A percentile compares a stretch with the other conserved stretches of the same genome.
phyloP scores from a whole-genome alignment of 352 stramenopile species.

The Nothophytophthora sp. region DNA sequence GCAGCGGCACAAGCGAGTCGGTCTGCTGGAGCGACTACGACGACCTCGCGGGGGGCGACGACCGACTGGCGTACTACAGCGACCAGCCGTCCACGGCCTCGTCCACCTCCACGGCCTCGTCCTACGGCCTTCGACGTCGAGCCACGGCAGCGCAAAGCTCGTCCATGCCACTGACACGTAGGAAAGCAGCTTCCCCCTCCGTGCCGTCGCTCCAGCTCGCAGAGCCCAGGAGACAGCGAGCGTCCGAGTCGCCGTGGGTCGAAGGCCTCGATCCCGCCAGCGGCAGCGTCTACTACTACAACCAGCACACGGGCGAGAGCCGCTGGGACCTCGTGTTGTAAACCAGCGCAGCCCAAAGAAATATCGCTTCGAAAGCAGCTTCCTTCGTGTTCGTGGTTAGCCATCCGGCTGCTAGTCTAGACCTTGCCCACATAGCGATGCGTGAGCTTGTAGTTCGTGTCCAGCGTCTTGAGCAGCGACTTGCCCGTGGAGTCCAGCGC shows the following conservation, averaged over 20 bases:
- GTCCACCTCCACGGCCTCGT: slow-evolving; percentile 25
- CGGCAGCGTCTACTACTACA: slow-evolving; percentile 72
- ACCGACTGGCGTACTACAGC: slow-evolving; percentile 26
- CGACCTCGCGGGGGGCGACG: slow-evolving; percentile 12
- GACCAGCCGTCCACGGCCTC: slow-evolving; percentile 28
- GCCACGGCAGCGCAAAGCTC: slow-evolving; percentile 6
- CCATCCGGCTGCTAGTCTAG: no score
- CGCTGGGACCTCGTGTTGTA: slow-evolving; percentile 53
- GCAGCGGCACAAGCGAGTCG: slow-evolving; percentile 38
- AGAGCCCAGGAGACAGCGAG: slow-evolving; percentile 5
- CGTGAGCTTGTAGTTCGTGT: slow-evolving; percentile 86
- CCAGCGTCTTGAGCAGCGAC: slow-evolving; percentile 83
- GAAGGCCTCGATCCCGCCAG: slow-evolving; percentile 59
- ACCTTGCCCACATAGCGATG: slow-evolving; percentile 88
- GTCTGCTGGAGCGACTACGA: slow-evolving; percentile 30
- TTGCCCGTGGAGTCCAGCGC: slow-evolving; percentile 83
- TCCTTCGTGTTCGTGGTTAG: no score
- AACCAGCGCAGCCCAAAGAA: no score
- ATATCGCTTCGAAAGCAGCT: no score
- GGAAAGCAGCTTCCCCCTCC: slow-evolving; percentile 3
- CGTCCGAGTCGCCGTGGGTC: slow-evolving; percentile 38
- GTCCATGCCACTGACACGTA: slow-evolving; percentile 3
- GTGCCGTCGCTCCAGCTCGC: slow-evolving; percentile 4
- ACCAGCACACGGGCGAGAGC: slow-evolving; percentile 72
- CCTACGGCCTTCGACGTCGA: slow-evolving; percentile 22